phyloP scores from a whole-genome alignment of 192 early-diverging fungal species.

The Podila horticola region DNA sequence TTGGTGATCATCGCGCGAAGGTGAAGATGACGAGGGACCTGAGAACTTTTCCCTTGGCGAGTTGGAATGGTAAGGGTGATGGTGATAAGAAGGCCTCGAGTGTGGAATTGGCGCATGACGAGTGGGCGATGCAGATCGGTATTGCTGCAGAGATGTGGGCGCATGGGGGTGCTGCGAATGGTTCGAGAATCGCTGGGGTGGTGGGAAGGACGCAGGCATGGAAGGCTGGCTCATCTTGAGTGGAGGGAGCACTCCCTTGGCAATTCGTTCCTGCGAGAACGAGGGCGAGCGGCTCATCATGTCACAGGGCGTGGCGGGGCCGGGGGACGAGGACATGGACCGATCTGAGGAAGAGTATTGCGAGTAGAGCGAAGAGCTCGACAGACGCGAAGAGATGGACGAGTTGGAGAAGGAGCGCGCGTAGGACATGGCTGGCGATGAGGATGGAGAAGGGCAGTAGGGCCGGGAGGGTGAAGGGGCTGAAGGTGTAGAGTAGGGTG shows the following conservation, averaged over 20 bases:
- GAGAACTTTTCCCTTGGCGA: constrained; percentile 9
- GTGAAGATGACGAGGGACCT: neutral
- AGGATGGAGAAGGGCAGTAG: constrained; percentile 24
- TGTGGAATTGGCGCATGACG: constrained; percentile 31
- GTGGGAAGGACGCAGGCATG: constrained; percentile 25
- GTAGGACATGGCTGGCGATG: constrained; percentile 25
- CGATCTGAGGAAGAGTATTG: constrained; percentile 42
- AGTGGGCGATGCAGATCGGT: neutral
- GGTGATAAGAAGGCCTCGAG: constrained; percentile 13
- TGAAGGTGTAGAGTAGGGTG: constrained; percentile 7
- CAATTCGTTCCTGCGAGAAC: constrained; percentile 36
- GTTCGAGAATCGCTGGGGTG: constrained; percentile 16
- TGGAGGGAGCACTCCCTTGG: constrained; percentile 14
- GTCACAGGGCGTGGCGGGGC: constrained; percentile 37
- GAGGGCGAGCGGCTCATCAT: constrained; percentile 40
- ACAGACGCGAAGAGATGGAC: constrained; percentile 36
- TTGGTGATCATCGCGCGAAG: constrained; percentile 17
- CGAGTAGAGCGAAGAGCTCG: constrained; percentile 41
- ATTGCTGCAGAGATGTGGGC: neutral
- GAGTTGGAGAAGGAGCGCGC: constrained; percentile 27
- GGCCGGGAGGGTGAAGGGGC: constrained; percentile 8
- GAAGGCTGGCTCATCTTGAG: constrained; percentile 4
- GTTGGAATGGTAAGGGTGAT: constrained; percentile 3
- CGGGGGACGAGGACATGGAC: constrained; percentile 35
- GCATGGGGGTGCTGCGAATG: constrained; percentile 8